Evolutionary conservation across 2,329 filamentous ascomycete species (phyloP), one percentile per base, ranked within the genome.

Genomic region (Penicillium brevicompactum): DNA sequence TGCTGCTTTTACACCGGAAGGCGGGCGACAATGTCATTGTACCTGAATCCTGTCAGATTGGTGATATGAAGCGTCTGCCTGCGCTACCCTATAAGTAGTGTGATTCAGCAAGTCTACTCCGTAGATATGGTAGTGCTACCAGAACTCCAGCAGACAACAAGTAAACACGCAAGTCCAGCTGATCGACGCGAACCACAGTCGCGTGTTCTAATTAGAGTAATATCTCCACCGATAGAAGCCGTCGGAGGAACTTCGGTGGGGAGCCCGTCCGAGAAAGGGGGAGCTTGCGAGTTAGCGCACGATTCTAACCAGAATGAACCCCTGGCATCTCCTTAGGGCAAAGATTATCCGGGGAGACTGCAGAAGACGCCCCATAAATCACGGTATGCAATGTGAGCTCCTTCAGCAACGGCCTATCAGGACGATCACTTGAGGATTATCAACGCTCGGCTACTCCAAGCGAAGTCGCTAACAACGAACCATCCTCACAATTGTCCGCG

Each of bases 21-120:
- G 87, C 87, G 40, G 92, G 92, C 49, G 89, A 96, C 70, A 92
- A 97, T 73, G 92, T 96, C 67, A 96, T 97, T 70, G 90, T 97
- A 60, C 91, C 92, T 71, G 24, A 27, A 18, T 18, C 18, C 18
- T 18, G 18, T 18, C 18, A 18, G 18, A 18, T 18, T 18, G 18
- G 18, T 18, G 18, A 18, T 18, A 18, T 18, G 18, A 18, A 18
- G 18, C 24, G 4, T 27, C 8, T 5, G 24, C 4, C 24, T 6
- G 24, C 8, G 24, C 24, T 8, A 8, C 91, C 92, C 44, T 82
- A 81, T 58, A 86, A 18, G 18, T 97, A 27, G 4, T 27, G 24
- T 8, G 24, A 27, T 27, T 27, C 24, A 27, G 24, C 8, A 27
- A 27, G 8, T 27, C 24, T 27, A 27, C 24, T 27, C 24, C 24